Evolutionary conservation across 352 stramenopile species (phyloP).

Genomic region (Plasmopara viticola): DNA sequence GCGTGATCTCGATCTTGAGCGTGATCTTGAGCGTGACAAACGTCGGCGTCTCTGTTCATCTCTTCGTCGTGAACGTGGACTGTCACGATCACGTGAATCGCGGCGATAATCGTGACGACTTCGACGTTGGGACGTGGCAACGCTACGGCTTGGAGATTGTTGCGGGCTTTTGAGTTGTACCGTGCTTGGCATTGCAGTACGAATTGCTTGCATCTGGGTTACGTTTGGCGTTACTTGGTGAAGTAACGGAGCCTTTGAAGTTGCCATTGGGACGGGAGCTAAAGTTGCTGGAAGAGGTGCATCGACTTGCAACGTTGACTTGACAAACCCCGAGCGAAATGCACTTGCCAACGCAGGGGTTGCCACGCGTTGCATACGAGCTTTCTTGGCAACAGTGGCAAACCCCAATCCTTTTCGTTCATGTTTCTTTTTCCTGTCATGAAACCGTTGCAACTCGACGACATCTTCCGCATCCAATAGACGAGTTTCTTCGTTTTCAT

Average conservation of each 20-base stretch:
- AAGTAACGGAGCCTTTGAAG: neutral
- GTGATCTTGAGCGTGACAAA: neutral
- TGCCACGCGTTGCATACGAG: slow-evolving; percentile 2
- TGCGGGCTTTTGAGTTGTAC: slow-evolving; percentile 18
- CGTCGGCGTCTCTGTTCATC: slow-evolving; percentile 10
- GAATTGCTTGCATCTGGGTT: neutral
- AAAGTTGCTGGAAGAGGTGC: neutral
- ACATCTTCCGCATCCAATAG: slow-evolving; percentile 38
- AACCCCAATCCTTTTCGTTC: slow-evolving; percentile 71
- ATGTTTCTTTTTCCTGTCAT: slow-evolving; percentile 52
- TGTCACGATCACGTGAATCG: neutral
- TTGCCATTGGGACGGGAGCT: neutral
- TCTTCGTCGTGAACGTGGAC: slow-evolving; percentile 16
- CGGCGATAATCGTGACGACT: neutral
- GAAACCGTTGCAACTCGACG: slow-evolving; percentile 54
- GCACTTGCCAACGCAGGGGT: slow-evolving; percentile 9
- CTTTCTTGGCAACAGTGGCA: slow-evolving; percentile 9
- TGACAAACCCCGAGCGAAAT: slow-evolving; percentile 36
- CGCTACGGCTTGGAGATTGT: slow-evolving; percentile 17
- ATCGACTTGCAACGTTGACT: slow-evolving; percentile 12
- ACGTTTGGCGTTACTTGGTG: neutral
- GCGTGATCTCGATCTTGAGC: slow-evolving; percentile 23
- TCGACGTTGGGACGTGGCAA: slow-evolving; percentile 14
- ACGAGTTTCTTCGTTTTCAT: neutral
- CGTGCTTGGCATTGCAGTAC: slow-evolving; percentile 1